Evolutionary conservation across 2,329 filamentous ascomycete genomes (phyloP), one percentile per base, ranked within the genome.

Genomic region (Chaetomium olivaceum): DNA sequence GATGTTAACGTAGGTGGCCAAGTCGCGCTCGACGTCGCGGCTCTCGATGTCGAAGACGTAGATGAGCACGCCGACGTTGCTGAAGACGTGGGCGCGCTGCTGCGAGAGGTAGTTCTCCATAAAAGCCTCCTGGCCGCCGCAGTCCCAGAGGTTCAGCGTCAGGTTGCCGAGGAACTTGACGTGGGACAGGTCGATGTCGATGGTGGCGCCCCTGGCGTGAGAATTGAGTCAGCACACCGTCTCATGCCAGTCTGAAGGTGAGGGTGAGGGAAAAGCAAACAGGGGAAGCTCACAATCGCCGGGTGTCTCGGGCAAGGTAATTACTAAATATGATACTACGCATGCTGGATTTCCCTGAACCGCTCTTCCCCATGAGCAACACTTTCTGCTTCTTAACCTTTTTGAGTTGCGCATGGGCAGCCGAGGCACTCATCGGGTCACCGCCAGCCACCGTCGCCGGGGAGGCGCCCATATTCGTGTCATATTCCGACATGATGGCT

Each of bases 1-100:
- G 76, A 98, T 95, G 71, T 91, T 90, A 61, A 90, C 88, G 81
- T 98, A 99, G 65, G 93, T 97, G 64, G 94, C 88, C 61, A 98
- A 87, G 77, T 99, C 95, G 73, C 92, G 90, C 68, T 95, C 91
- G 73, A 97, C 92, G 77, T 98, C 95, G 76, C 93, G 90, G 21
- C 92, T 96, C 77, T 98, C 95, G 71, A 98, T 96, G 77, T 99
- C 95, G 80, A 99, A 99, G 77, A 99, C 95, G 81, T 99, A 99
- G 78, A 99, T 98, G 65, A 99, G 87, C 60, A 98, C 95, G 59
- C 93, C 94, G 68, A 97, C 95, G 76, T 95, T 94, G 74, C 90
- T 92, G 81, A 99, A 99, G 78, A 99, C 94, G 79, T 98, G 95
- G 63, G 92, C 89, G 67, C 95, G 91, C 80, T 98, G 95, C 74